phyloP scores from a whole-genome alignment of 176 grass and related monocot species.

The Rhynchospora tenuis region DNA sequence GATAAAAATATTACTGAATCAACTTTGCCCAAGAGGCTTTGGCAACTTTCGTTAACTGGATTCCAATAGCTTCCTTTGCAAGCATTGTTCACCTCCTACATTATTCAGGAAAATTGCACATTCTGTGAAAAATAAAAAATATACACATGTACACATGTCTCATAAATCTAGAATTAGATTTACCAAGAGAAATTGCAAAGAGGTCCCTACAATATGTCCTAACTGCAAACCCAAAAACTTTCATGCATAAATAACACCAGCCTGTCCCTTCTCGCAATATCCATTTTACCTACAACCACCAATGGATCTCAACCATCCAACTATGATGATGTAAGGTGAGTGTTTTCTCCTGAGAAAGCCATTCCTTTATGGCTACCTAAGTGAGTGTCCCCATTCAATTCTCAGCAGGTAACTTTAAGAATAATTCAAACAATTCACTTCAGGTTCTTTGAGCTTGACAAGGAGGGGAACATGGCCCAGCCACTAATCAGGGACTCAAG shows the following conservation, averaged over 20 bases:
- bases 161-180: neutral
- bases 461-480: neutral
- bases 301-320: neutral
- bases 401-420: neutral
- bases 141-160: neutral
- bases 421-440: neutral
- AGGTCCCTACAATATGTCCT: neutral
- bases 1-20: slow-evolving; percentile 44
- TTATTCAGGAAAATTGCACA: neutral
- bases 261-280: neutral
- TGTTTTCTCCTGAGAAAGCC: neutral
- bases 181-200: neutral
- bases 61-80: slow-evolving; percentile 90
- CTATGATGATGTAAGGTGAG: neutral
- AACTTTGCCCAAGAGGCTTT: slow-evolving; percentile 31
- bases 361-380: neutral
- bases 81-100: slow-evolving; percentile 50
- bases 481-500: neutral
- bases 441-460: neutral
- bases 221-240: neutral
- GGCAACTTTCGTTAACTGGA: slow-evolving; percentile 15
- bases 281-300: neutral
- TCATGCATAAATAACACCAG: neutral
- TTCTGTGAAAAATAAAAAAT: neutral
- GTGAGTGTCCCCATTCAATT: neutral